These are phyloP conservation scores for Avena sativa DNA, from an alignment of 176 grass and related monocot species.

Conservation along the genomic window DNA sequence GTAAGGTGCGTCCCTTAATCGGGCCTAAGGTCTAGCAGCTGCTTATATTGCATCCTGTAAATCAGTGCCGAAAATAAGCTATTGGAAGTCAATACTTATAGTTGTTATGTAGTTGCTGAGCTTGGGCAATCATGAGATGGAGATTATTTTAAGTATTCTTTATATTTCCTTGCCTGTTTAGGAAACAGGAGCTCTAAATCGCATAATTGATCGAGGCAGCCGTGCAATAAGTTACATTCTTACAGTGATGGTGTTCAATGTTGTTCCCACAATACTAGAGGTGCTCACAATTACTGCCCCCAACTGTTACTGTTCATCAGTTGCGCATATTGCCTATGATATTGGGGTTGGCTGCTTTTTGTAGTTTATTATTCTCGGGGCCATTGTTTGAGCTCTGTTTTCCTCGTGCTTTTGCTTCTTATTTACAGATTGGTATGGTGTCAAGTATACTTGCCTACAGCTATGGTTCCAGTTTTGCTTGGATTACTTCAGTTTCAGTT, in stretches of 20 bases:
- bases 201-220: conserved; percentile 96
- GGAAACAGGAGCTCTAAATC: conserved; percentile 95
- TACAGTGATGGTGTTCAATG: conserved; percentile 96
- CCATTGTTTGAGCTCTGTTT: conserved; percentile 38
- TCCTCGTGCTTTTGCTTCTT: conserved; percentile 32
- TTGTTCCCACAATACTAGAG: conserved; percentile 95
- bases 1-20: neutral
- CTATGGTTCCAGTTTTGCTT: conserved; percentile 95
- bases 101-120: neutral
- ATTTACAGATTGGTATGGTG: conserved; percentile 91
- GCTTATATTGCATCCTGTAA: conserved; percentile 22
- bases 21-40: conserved; percentile 1
- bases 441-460: conserved; percentile 96
- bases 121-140: neutral
- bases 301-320: conserved; percentile 11
- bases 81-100: neutral
- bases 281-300: conserved; percentile 46
- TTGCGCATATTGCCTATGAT: conserved; percentile 27
- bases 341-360: conserved; percentile 14
- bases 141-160: conserved; percentile 35
- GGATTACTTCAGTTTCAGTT: conserved; percentile 98
- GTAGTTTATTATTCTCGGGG: conserved; percentile 28
- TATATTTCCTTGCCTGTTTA: conserved; percentile 47
- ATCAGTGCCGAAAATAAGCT: neutral
- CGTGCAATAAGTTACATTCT: conserved; percentile 97